Conservation (phyloP, 78 protist species). For the Polysphondylium violaceum region DNA sequence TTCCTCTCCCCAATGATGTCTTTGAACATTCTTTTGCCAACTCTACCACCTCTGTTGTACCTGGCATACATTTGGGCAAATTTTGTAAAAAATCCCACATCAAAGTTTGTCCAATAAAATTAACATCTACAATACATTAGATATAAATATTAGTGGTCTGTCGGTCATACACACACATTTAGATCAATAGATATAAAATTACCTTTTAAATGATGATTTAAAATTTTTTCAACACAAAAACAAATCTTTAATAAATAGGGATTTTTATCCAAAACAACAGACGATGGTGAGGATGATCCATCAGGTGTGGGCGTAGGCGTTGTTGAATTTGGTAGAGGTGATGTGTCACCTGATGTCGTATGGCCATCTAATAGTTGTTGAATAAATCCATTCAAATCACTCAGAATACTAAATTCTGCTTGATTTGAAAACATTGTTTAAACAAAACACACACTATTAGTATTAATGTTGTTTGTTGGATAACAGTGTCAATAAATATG, state of each 20-base stretch:
- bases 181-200: not conserved
- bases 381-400: slow-evolving; percentile 59
- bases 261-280: slow-evolving; percentile 9
- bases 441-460: not conserved
- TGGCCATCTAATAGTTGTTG: slow-evolving; percentile 24
- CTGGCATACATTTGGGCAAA: slow-evolving; percentile 56
- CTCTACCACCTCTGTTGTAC: slow-evolving; percentile 14
- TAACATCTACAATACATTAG: slow-evolving; percentile 21
- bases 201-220: slow-evolving; percentile 43
- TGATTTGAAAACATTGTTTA: not conserved
- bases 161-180: not conserved
- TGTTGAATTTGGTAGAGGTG: not conserved
- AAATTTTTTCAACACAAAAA: slow-evolving; percentile 51
- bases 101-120: slow-evolving; percentile 40
- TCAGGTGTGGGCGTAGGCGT: not conserved
- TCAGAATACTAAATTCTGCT: slow-evolving; percentile 1
- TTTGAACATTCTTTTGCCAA: slow-evolving; percentile 42
- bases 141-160: not conserved
- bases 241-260: slow-evolving; percentile 48
- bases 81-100: slow-evolving; percentile 65
- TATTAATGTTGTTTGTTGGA: too few relatives aligned
- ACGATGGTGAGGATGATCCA: not conserved
- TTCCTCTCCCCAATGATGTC: slow-evolving; percentile 55
- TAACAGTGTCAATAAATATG: not conserved
- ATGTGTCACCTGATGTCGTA: not conserved